Evolutionary conservation across 2,329 filamentous ascomycete genomes (phyloP).

Genomic region (Pezicula neosporulosa): DNA sequence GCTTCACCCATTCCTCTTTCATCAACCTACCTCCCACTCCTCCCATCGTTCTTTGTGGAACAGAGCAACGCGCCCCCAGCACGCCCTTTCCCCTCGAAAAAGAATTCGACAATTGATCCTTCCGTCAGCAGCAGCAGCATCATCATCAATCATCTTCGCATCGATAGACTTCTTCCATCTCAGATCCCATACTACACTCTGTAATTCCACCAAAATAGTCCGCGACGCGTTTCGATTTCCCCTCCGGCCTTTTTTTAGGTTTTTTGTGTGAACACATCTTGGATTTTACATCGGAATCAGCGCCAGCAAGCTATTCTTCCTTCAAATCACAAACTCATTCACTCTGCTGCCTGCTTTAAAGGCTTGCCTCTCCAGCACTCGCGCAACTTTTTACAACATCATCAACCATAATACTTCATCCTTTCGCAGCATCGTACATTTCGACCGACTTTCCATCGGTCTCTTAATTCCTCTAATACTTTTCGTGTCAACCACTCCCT

Average conservation of each 20-base stretch:
- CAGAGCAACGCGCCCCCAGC: conserved; percentile 19
- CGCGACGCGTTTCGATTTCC: conserved; percentile 21
- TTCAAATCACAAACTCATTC: conserved; percentile 10
- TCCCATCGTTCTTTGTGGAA: conserved; percentile 23
- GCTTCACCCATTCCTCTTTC: not conserved
- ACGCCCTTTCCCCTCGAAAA: conserved; percentile 6
- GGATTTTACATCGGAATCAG: conserved; percentile 11
- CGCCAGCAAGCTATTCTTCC: conserved; percentile 19
- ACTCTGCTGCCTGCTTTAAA: conserved; percentile 22
- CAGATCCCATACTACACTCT: conserved; percentile 3
- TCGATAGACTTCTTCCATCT: conserved; percentile 1
- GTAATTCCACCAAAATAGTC: conserved; percentile 20
- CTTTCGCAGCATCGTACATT: conserved; percentile 17
- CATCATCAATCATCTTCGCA: not conserved
- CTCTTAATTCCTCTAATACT: conserved; percentile 27
- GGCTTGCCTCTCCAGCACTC: conserved; percentile 21
- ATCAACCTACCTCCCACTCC: conserved; percentile 14
- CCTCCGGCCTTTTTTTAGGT: not conserved
- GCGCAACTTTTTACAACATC: conserved; percentile 20
- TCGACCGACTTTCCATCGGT: conserved; percentile 15
- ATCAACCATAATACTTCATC: conserved; percentile 21
- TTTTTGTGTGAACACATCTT: conserved; percentile 19
- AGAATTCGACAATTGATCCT: not conserved
- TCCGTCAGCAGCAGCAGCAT: not conserved
- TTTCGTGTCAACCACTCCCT: conserved; percentile 12